Evolutionary conservation across 1,139 yeast genomes (phyloP).

Genomic region (Protomyces macrosporus): DNA sequence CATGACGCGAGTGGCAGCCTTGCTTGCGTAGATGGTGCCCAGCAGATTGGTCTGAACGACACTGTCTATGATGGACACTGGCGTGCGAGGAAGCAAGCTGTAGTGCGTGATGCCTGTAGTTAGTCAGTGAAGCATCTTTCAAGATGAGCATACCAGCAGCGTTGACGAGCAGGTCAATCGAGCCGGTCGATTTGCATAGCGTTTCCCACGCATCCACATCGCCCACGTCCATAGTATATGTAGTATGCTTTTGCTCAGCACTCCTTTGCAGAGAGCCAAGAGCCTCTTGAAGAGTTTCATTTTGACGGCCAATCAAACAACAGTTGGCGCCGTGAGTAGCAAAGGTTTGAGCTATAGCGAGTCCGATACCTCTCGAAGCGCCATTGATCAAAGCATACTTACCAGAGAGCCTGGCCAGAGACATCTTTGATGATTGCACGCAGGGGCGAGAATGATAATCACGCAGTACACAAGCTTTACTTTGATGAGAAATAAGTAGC

Average conservation of each 20-base stretch:
- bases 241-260: slow-evolving; percentile 46
- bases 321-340: slow-evolving; percentile 60
- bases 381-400: slow-evolving; percentile 55
- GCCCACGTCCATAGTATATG: slow-evolving; percentile 38
- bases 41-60: slow-evolving; percentile 59
- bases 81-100: slow-evolving; percentile 49
- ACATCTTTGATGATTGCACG: too few relatives aligned
- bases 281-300: slow-evolving; percentile 41
- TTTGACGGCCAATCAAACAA: slow-evolving; percentile 56
- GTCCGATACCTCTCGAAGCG: slow-evolving; percentile 80
- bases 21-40: slow-evolving; percentile 60
- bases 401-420: not conserved
- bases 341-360: slow-evolving; percentile 54
- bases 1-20: slow-evolving; percentile 49
- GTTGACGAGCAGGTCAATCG: slow-evolving; percentile 32
- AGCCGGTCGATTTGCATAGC: not conserved
- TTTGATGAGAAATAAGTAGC: too few relatives aligned
- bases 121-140: not conserved
- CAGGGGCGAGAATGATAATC: too few relatives aligned
- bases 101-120: slow-evolving; percentile 59
- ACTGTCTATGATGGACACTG: slow-evolving; percentile 44
- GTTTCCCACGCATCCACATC: slow-evolving; percentile 17
- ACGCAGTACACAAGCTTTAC: too few relatives aligned
- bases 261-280: slow-evolving; percentile 41
- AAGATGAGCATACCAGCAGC: slow-evolving; percentile 31